phyloP scores from a whole-genome alignment of 495 filamentous ascomycete species.

The Chlorociboria aeruginascens region DNA sequence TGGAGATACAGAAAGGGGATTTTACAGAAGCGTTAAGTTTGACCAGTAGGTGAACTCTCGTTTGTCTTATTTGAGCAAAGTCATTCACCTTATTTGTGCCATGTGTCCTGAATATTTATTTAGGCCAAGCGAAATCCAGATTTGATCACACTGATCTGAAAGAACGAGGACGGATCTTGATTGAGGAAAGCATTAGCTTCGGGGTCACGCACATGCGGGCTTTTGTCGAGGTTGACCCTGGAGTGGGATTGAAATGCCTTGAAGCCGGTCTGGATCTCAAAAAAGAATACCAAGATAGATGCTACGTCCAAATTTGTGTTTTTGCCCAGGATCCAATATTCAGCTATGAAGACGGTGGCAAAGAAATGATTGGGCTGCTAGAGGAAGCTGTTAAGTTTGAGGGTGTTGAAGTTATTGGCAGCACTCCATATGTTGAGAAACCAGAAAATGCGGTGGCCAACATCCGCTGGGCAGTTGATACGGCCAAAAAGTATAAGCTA shows the following conservation, averaged over 20 bases:
- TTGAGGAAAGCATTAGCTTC: conserved; percentile 51
- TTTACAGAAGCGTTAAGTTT: conserved; percentile 55
- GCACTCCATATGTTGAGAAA: conserved; percentile 60
- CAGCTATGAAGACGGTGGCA: conserved; percentile 35
- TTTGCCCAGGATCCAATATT: conserved; percentile 66
- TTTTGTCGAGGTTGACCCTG: conserved; percentile 62
- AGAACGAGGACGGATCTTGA: conserved; percentile 48
- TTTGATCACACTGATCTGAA: conserved; percentile 50
- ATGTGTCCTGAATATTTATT: neutral
- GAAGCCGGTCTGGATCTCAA: conserved; percentile 47
- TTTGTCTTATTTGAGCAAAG: neutral
- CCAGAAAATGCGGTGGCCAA: conserved; percentile 39
- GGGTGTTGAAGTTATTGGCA: conserved; percentile 50
- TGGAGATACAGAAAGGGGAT: conserved; percentile 44
- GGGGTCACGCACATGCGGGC: conserved; percentile 63
- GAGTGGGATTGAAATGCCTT: conserved; percentile 45
- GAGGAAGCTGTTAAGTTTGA: conserved; percentile 30
- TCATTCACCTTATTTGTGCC: neutral
- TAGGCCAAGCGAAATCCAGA: conserved; percentile 43
- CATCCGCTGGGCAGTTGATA: conserved; percentile 48
- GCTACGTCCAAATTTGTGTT: conserved; percentile 56
- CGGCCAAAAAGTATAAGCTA: conserved; percentile 32
- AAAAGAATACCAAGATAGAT: conserved; percentile 37
- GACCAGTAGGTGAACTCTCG: conserved; percentile 27
- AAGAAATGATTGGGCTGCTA: conserved; percentile 34